A percentile compares a stretch with the other conserved stretches of the same genome.
phyloP scores from a whole-genome alignment of 140 eudicot genomes.

The Cichorium intybus region DNA sequence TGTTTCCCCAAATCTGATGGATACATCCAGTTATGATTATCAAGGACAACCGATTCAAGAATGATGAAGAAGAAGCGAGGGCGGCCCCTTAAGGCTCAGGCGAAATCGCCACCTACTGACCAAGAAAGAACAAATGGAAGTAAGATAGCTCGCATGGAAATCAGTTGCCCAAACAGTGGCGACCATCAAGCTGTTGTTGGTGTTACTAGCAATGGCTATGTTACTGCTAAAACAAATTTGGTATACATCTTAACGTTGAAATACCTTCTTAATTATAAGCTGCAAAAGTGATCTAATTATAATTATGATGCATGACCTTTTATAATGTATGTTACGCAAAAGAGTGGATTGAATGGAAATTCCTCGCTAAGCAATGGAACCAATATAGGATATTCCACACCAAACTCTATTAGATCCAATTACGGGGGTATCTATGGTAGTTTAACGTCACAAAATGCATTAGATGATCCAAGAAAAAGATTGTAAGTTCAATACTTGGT shows the following conservation, averaged over 20 bases:
- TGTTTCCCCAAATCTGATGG: no score
- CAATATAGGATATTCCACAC: constrained; percentile 67
- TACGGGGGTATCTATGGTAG: constrained; percentile 66
- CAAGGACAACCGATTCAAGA: no score
- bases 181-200: constrained; percentile 51
- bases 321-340: constrained; percentile 67
- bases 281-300: neutral
- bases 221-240: constrained; percentile 92
- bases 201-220: constrained; percentile 69
- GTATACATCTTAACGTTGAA: constrained; percentile 35
- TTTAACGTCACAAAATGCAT: constrained; percentile 65
- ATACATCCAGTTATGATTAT: no score
- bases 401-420: constrained; percentile 72
- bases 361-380: constrained; percentile 75
- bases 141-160: constrained; percentile 59
- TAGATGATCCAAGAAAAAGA: constrained; percentile 85
- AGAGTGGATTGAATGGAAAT: constrained; percentile 65
- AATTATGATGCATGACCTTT: neutral
- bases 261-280: neutral
- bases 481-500: constrained; percentile 48
- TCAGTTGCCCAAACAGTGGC: constrained; percentile 63
- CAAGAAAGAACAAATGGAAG: constrained; percentile 54
- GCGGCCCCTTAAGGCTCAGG: no score
- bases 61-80: no score
- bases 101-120: no score